Evolutionary conservation across 1,139 yeast species (phyloP), one percentile per base, ranked within the genome.

Genomic region (Scheffersomyces lignicola): DNA sequence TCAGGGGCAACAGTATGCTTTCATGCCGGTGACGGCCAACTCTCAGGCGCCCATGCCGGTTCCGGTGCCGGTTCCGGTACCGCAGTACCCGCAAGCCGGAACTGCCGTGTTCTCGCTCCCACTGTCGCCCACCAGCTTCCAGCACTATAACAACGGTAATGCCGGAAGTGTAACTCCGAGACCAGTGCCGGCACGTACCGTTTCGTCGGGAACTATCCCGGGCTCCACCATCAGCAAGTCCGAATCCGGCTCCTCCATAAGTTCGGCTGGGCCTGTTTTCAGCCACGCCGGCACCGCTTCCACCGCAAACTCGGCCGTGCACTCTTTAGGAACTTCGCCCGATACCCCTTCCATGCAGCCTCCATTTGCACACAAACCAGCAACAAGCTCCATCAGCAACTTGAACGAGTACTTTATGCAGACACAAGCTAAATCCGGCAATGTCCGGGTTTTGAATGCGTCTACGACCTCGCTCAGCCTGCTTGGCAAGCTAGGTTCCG

Each of bases 281-380:
- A 32, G 32, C 24, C 38, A 38, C 35, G 47, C 27, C 11, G 50
- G 55, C 6, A 44, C 58, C 7, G 51, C 51, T 27, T 45, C 49
- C 41, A 52, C 49, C 18, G 30, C 54, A 16, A 41, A 35, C 46
- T 55, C 49, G 33, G 51, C 45, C 43, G 36, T 46, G 32, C 62
- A 54, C 25, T 58, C 65, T 2, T 49, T 65, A 17, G 56, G 65
- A 37, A 64, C 70, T 2, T 56, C 65, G 3, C 71, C 71, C 4
- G 69, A 62, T 17, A 37, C 40, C 3, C 24, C 37, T 9, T 23
- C 26, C 26, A 26, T 26, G 18, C 29, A 26, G 12, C 43, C 35
- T 5, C 38, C 45, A 32, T 37, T 38, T 18, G 26, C 20, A 18
- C 26, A 16, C 13, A 26, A 31, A 12, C 33, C 36, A 17, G 18